A percentile compares a stretch with the other conserved stretches of the same genome.
Conservation (phyloP, 345 rosid genomes). For the Pelargonium nanum region DNA sequence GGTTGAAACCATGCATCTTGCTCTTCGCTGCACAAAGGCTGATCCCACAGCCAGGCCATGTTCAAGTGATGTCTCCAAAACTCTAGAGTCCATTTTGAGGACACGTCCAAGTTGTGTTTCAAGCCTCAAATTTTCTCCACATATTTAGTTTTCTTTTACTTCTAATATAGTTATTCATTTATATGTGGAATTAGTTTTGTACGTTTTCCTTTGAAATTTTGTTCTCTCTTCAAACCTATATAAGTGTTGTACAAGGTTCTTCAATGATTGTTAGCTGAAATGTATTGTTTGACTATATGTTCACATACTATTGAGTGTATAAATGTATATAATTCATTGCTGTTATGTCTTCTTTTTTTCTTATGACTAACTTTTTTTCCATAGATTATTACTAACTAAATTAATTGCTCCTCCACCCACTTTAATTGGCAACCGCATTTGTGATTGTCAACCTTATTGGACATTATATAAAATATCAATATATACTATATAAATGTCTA, state of each 20-base stretch:
- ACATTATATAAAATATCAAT: too few relatives aligned
- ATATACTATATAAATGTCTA: too few relatives aligned
- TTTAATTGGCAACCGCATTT: too few relatives aligned
- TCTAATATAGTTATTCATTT: not conserved
- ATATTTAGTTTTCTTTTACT: constrained; percentile 10
- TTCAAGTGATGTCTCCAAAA: constrained; percentile 33
- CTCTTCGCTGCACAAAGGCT: constrained; percentile 55
- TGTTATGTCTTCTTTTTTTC: not conserved
- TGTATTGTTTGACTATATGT: constrained; percentile 33
- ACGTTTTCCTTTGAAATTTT: constrained; percentile 5
- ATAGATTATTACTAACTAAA: not conserved
- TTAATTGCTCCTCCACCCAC: too few relatives aligned
- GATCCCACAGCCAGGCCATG: constrained; percentile 63
- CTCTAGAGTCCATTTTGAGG: constrained; percentile 33
- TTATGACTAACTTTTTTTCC: constrained; percentile 3
- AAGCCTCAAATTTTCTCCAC: constrained; percentile 25
- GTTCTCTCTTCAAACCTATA: constrained; percentile 8
- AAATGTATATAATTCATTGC: constrained; percentile 25
- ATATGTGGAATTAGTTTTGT: constrained; percentile 15
- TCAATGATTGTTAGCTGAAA: constrained; percentile 12
- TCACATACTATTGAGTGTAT: constrained; percentile 29
- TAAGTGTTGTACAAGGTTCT: constrained; percentile 1
- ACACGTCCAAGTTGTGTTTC: constrained; percentile 31
- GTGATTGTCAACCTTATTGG: too few relatives aligned
- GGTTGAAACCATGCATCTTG: constrained; percentile 56